Base-by-base conservation (phyloP, 2,329 filamentous ascomycete genomes). In the Colletotrichum ledebouriae region DNA sequence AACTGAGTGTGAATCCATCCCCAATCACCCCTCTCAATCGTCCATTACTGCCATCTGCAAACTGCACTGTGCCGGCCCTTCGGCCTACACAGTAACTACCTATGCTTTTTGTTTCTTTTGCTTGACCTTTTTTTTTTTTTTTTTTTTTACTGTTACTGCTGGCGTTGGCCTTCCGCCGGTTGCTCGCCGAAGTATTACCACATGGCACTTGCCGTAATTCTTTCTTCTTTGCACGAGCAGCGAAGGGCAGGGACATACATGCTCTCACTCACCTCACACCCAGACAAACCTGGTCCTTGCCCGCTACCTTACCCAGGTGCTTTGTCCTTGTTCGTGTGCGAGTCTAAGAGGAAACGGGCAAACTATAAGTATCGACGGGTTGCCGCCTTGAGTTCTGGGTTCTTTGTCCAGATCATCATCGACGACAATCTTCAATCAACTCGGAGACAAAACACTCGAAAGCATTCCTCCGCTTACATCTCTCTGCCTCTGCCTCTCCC, bases 171-270 rank as follows among this genome's bases (percentile, higher is more conserved):
- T 68, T 59, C 65, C 61, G 65, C 53, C 65, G 53, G 55, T 68
- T 65, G 55, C 55, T 68, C 60, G 53, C 65, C 65, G 61, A 59
- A 25, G 25, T 41, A 63, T 65, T 59, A 68, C 65, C 65, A 68
- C 61, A 68, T 68, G 65, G 55, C 65, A 68, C 6, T 39, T 29
- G 65, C 61, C 41, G 6, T 29, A 29, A 59, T 68, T 47, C 42
- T 68, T 68, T 68, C 65, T 68, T 68, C 61, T 68, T 55, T 68
- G 60, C 64, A 67, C 64, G 59, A 64, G 60, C 47, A 65, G 52
- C 60, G 46, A 25, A 59, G 61, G 59, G 53, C 65, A 65, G 65
- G 61, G 65, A 65, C 65, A 17, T 17, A 17, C 17, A 17, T 17
- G 17, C 37, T 56, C 65, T 68, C 17, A 42, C 61, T 59, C 65